A percentile compares a stretch with the other conserved stretches of the same genome.
Conservation (phyloP, 2,329 filamentous ascomycete species). For the Pyricularia grisea region DNA sequence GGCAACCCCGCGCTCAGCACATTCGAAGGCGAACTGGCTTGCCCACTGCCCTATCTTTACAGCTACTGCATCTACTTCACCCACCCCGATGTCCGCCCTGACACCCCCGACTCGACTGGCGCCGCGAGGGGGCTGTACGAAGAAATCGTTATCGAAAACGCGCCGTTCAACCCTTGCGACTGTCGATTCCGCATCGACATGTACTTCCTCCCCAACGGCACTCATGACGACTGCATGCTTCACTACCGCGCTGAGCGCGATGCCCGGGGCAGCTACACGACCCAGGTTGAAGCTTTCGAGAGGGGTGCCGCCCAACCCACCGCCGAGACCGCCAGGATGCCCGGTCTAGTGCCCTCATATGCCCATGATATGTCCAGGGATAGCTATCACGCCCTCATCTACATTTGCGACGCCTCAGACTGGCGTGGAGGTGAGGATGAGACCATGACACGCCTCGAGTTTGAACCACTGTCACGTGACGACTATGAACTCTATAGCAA, state of each 20-base stretch:
- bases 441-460: too few relatives aligned
- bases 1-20: neutral
- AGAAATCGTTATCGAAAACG: neutral
- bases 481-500: too few relatives aligned
- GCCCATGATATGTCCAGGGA: too few relatives aligned
- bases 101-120: neutral
- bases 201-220: neutral
- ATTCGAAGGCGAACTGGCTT: neutral
- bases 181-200: neutral
- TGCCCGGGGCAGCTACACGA: neutral
- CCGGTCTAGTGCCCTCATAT: too few relatives aligned
- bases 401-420: too few relatives aligned
- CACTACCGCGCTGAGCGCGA: slow-evolving; percentile 1
- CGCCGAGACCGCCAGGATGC: neutral
- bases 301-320: neutral
- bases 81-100: neutral
- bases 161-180: neutral
- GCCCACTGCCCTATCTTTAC: neutral
- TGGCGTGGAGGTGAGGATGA: too few relatives aligned
- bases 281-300: neutral
- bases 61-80: slow-evolving; percentile 1
- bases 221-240: neutral
- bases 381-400: too few relatives aligned
- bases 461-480: too few relatives aligned
- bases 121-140: neutral